Base-by-base conservation (phyloP, 768 basidiomycete species). In the Peribolospora baueri region DNA sequence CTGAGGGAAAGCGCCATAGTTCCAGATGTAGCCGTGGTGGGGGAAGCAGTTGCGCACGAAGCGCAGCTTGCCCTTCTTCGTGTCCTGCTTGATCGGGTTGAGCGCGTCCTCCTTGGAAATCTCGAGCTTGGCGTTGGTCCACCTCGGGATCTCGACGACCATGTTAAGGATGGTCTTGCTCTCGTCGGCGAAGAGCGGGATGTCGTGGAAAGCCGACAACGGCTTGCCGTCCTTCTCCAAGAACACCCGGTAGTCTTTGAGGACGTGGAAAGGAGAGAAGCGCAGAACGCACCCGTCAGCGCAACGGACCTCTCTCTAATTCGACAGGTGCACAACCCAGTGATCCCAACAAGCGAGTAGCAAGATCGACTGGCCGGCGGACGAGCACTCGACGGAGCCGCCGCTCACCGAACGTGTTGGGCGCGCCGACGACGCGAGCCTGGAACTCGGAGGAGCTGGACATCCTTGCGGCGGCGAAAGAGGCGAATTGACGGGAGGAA, bases 61-160 rank as follows among this genome's bases (percentile, higher is more conserved):
- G 64, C 93, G 84, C 69, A 97, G 72, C 66, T 82, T 84, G 64
- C 86, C 86, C 72, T 85, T 87, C 74, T 93, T 97, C 69, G 84
- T 81, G 69, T 97, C 91, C 73, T 98, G 93, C 70, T 93, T 91
- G 81, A 98, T 95, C 64, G 93, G 93, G 73, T 98, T 98, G 79
- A 97, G 86, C n/a, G 77, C 54, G 69, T 97, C 91, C 65, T 93
- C 88, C 51, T 93, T 98, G 70, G 76, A 91, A 69, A 93, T 93
- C 72, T 98, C 93, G 82, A 97, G 84, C 76, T 98, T 97, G 54
- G 93, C 93, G 74, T 98, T 95, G 69, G 90, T 93, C 93, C 93
- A 98, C 65, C 93, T 83, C 51, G 93, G 93, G 56, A 91, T 61
- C 72, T 93, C 86, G 70, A 93, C 88, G 69, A 93, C 74, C 86